Base-by-base conservation (phyloP, 495 filamentous ascomycete species). In the Penicillium subrubescens region DNA sequence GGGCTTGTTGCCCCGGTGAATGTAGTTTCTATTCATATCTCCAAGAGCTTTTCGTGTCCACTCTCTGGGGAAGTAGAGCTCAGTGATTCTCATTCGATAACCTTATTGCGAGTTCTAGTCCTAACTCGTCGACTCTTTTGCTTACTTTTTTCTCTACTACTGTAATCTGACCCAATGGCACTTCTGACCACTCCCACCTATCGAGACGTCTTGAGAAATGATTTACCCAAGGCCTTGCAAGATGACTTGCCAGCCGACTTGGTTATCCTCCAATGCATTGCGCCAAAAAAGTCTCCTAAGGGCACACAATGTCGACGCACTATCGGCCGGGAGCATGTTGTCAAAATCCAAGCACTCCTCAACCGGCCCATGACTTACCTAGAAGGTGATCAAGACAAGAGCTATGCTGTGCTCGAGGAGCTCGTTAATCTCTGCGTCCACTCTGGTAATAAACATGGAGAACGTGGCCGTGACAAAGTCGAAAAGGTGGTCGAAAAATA, bases 1-100 rank as follows among this genome's bases (percentile, higher is more conserved):
- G 29, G n/a, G 6, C 29, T 34, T 12, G 51, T 54, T 54, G 51
- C 51, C 51, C 51, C 19, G 51, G 51, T 54, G 51, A 54, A 54
- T 15, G 25, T 31, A 19, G 51, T 6, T 34, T 21, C 31, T 33
- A 33, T 34, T 10, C 29, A 33, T 17, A 19, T 34, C 15, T n/a
- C 14, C 31, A 29, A 54, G 10, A 4, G 10, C 23, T 33, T 33
- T 33, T 34, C 51, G 33, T 54, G 27, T 33, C 51, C 51, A 54
- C 51, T 34, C n/a, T 11, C 17, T 5, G 14, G 25, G 11, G 29
- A 33, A 54, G n/a, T 1, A 25, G 44, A 2, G 21, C 10, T 14
- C 3, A 8, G 3, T 48, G 19, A 48, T 48, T 48, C 44, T 48
- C 10, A 23, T 48, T 48, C 19, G 44, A 48, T 21, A 48, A 23